Base-by-base conservation (phyloP, 1,139 yeast species). In the Candida sp. region DNA sequence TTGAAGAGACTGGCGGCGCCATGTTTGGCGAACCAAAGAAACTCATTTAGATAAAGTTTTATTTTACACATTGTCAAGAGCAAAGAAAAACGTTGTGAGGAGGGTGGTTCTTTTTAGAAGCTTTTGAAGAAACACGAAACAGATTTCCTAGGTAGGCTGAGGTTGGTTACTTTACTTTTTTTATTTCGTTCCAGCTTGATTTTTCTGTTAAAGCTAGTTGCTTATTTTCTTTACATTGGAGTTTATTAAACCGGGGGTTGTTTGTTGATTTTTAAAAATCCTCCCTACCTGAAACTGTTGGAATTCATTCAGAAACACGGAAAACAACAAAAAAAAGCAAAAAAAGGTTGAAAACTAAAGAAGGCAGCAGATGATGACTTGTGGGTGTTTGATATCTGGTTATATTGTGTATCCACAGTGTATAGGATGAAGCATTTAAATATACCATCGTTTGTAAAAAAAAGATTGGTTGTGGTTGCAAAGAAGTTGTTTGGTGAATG, bases 11-110 rank as follows among this genome's bases (percentile, higher is more conserved):
- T 28, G 46, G 51, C 26, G 50, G 50, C 9, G 48, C 49, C 7
- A 28, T 50, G 41, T 43, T 39, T 33, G 50, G 49, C n/a, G 31
- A 30, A 42, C 49, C 49, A 47, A 47, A 37, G 30, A 30, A 47
- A 22, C 23, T 47, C 31, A 22, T 22, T 23, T 42, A 32, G n/a
- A 31, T 31, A 31, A 27, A 30, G 22, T n/a, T 11, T 25, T 11
- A 5, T 27, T 41, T 2, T 2, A 28, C 9, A 28, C 2, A 28
- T 28, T 1, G 17, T 17, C n/a, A 17, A 17, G 17, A 17, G 17
- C 17, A 17, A 17, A 17, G 35, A n/a, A n/a, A 33, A 7, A 33
- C n/a, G 7, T 37, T 23, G 1, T 17, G 17, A 17, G 2, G 17
- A 2, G 17, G 17, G 17, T 2, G n/a, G 31, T 28, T 28, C 7